Base-by-base conservation (phyloP, 2,329 filamentous ascomycete genomes). In the Beauveria caledonica region DNA sequence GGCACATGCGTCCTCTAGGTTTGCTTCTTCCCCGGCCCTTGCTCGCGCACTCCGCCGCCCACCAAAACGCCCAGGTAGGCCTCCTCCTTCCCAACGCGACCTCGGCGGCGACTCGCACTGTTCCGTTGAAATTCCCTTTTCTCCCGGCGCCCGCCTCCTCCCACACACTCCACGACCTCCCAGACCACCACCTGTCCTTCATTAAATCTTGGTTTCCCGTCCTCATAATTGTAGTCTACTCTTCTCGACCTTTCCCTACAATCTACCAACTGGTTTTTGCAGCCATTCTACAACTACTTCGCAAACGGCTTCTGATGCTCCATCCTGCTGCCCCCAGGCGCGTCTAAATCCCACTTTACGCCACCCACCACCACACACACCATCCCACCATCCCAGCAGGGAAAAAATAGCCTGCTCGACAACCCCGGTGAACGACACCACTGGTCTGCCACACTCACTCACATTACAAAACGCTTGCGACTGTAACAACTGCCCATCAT, bases 401-500 rank as follows among this genome's bases (percentile, higher is more conserved):
- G 36, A 51, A 58, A 42, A 57, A 40, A 58, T 39, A 59, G 45
- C 40, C 48, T 52, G 56, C 39, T 27, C 25, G 39, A 51, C 19
- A 39, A 52, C 36, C 48, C 45, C 29, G 55, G 42, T 23, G 27
- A 39, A 21, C 54, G 13, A 13, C 44, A 39, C 25, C 29, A n/a
- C 45, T 36, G 13, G 42, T 57, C 42, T 39, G 54, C 54, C 54
- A 49, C 29, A 50, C 39, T 19, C 39, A 36, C 46, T 19, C 39
- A 36, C 46, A 13, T 36, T 19, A 25, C 46, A 10, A 25, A 25
- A 46, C 23, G 13, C 15, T 45, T 50, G 27, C 48, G 49, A 46
- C 39, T 39, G 36, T 15, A 33, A 44, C 23, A n/a, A 5, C 21
- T 46, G 27, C 45, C 46, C 65, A 71, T 65, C 62, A 74, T 74